Conservation (phyloP, 139 green algal genomes). For the Haematococcus lacustris region DNA sequence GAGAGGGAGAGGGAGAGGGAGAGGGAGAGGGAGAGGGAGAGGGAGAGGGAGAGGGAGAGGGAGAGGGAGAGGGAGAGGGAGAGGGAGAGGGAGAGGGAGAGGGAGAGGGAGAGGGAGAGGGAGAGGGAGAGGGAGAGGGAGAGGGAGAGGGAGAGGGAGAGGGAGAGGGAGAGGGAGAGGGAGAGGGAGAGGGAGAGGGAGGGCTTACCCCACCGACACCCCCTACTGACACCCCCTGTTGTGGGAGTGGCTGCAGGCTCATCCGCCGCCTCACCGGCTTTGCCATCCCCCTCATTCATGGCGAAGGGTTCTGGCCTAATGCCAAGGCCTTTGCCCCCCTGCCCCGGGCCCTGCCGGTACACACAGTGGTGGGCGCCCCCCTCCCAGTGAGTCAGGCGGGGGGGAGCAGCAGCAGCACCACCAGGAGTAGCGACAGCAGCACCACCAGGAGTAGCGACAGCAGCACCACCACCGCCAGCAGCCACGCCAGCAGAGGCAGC, state of each 20-base stretch:
- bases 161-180: too few relatives aligned
- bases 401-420: neutral
- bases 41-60: neutral
- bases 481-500: too few relatives aligned
- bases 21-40: neutral
- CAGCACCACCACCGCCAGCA: neutral
- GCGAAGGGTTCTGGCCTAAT: neutral
- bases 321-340: neutral
- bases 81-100: neutral
- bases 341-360: slow-evolving; percentile 3
- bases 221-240: too few relatives aligned
- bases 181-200: too few relatives aligned
- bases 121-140: neutral
- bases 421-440: neutral
- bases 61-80: neutral
- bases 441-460: neutral
- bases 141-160: too few relatives aligned
- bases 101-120: neutral
- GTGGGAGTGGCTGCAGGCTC: too few relatives aligned
- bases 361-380: neutral
- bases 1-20: neutral
- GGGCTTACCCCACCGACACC: too few relatives aligned
- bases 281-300: neutral
- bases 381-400: neutral
- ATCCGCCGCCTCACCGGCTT: neutral